Base-by-base conservation (phyloP, 2,329 filamentous ascomycete species). In the Talaromyces sp. region DNA sequence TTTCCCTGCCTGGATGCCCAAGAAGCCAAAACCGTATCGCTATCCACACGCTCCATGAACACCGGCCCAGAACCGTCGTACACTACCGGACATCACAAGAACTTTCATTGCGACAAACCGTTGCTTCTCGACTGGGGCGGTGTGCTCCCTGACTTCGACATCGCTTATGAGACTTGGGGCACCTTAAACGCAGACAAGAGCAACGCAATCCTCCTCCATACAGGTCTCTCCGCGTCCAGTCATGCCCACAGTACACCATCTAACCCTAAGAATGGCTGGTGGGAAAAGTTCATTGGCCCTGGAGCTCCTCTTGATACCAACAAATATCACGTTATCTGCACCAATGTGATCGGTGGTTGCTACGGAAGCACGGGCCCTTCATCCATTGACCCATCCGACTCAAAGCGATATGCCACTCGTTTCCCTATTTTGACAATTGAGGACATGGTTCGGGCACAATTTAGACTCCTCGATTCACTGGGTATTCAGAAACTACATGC, bases 391-490 rank as follows among this genome's bases (percentile, higher is more conserved):
- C 95, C 95, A 0, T 90, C 90, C 13, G 92, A 97, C 75, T 91
- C 92, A 43, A 85, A 94, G 78, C 87, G 86, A 72, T 99, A 98
- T 78, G 95, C 93, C 6, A 99, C 95, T 0, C 87, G 93, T 38
- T 99, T 99, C 75, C 95, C 95, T 2, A 96, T 99, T 70, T 80
- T 99, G 65, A 99, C 95, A 0, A 89, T 99, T 82, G 89, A 96
- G 71, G 95, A 99, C 77, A 99, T 99, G 95, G 95, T 98, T 34
- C 88, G 93, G 63, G 94, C 93, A 5, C 95, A 99, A 77, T 97
- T 98, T 80, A 85, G 91, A 51, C 85, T 99, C 34, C 84, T 99
- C 13, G 93, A 98, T 76, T 78, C 82, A 4, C 82, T 99, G 31
- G 89, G 89, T 5, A 89, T 99, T 54, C 75, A 86, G 27, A 91